Conservation (phyloP, 2,329 filamentous ascomycete species). For the Penicillium verrucosum region DNA sequence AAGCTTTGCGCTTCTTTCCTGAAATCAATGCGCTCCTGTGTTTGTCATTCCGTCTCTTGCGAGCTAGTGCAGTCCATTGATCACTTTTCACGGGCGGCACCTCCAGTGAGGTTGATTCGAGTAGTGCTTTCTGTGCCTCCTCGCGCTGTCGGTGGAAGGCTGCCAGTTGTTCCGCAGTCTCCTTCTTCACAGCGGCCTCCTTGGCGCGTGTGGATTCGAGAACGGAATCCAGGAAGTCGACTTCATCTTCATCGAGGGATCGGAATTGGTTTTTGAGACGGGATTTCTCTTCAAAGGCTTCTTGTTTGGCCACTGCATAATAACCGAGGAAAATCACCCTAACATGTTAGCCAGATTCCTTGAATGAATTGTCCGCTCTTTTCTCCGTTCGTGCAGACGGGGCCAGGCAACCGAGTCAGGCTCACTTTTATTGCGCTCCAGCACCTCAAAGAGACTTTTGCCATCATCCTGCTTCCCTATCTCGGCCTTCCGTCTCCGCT, state of each 20-base stretch:
- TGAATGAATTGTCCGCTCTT: not conserved
- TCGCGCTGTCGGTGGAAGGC: constrained; percentile 58
- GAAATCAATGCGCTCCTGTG: constrained; percentile 40
- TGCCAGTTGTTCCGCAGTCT: constrained; percentile 59
- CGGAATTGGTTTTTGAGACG: constrained; percentile 52
- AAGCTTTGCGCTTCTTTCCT: constrained; percentile 45
- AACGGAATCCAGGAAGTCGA: constrained; percentile 55
- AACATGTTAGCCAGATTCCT: constrained; percentile 38
- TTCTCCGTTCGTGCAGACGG: not conserved
- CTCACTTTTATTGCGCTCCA: constrained; percentile 52
- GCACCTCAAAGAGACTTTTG: constrained; percentile 49
- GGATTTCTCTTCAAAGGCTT: constrained; percentile 51
- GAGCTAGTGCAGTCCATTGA: constrained; percentile 49
- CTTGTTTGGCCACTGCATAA: constrained; percentile 47
- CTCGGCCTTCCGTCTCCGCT: constrained; percentile 44
- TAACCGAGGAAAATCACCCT: constrained; percentile 30
- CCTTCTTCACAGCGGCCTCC: constrained; percentile 55
- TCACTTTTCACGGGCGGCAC: constrained; percentile 38
- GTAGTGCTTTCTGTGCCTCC: constrained; percentile 53
- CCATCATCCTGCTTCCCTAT: constrained; percentile 53
- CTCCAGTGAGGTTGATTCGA: constrained; percentile 38
- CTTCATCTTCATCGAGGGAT: constrained; percentile 50
- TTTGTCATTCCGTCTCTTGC: constrained; percentile 54
- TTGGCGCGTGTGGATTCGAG: constrained; percentile 56
- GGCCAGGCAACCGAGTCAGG: constrained; percentile 6